Percentiles rank a stretch among this genome's conserved stretches.
Conservation (phyloP, 1,284 basidiomycete genomes). For the Boletus austroedulis region DNA sequence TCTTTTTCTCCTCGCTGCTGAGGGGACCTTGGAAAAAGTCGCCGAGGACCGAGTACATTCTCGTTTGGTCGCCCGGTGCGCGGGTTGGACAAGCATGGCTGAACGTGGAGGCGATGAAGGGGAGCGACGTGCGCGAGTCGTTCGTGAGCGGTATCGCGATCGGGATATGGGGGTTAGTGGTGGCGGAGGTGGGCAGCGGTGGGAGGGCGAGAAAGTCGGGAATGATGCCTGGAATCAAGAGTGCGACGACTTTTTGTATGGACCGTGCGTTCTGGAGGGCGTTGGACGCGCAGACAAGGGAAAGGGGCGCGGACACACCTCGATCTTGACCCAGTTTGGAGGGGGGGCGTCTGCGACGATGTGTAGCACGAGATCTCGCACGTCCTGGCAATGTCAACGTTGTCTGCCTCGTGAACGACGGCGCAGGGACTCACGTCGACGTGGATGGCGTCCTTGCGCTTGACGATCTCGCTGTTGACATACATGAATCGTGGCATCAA, state of each 20-base stretch:
- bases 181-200: slow-evolving; percentile 60
- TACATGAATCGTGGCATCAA: slow-evolving; percentile 78
- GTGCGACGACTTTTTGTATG: slow-evolving; percentile 73
- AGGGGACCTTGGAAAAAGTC: slow-evolving; percentile 80
- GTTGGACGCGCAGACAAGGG: background rate
- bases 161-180: slow-evolving; percentile 63
- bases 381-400: slow-evolving; percentile 52
- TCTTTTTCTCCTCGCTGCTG: slow-evolving; percentile 73
- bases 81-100: slow-evolving; percentile 88
- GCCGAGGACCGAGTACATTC: slow-evolving; percentile 83
- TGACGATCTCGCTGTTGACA: slow-evolving; percentile 67
- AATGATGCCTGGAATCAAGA: slow-evolving; percentile 82
- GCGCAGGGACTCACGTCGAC: slow-evolving; percentile 58
- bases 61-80: slow-evolving; percentile 80
- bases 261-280: slow-evolving; percentile 59
- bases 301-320: slow-evolving; percentile 47
- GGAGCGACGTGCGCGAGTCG: slow-evolving; percentile 46
- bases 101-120: slow-evolving; percentile 80
- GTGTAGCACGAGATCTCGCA: slow-evolving; percentile 81
- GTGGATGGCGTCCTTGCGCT: slow-evolving; percentile 67
- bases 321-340: slow-evolving; percentile 79
- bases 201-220: slow-evolving; percentile 68
- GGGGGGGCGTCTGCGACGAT: slow-evolving; percentile 78
- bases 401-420: background rate
- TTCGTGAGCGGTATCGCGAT: slow-evolving; percentile 56